Percentiles rank a stretch among this genome's conserved stretches.
These are phyloP conservation scores for Neopestalotiopsis clavispora DNA, from an alignment of 2,329 filamentous ascomycete genomes.

Conservation along the genomic window DNA sequence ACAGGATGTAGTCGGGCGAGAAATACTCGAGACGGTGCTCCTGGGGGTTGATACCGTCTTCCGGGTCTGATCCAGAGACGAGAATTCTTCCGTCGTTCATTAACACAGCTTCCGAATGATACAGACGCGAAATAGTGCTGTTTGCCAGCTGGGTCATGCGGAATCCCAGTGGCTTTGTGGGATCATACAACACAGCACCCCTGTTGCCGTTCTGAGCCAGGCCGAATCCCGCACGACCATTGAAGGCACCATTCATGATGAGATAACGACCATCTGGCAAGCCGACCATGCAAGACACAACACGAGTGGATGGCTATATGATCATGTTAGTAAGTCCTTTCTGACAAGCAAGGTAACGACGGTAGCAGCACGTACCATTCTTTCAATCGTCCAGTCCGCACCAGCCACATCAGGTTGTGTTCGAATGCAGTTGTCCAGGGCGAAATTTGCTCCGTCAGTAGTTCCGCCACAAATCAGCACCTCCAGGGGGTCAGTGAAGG, in stretches of 20 bases:
- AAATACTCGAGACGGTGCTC: slow-evolving; percentile 62
- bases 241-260: slow-evolving; percentile 56
- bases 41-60: slow-evolving; percentile 48
- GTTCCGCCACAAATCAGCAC: slow-evolving; percentile 63
- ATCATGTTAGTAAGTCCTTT: not conserved
- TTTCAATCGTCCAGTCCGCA: slow-evolving; percentile 59
- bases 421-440: slow-evolving; percentile 64
- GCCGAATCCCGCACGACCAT: slow-evolving; percentile 58
- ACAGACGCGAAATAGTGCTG: slow-evolving; percentile 59
- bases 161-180: slow-evolving; percentile 49
- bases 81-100: slow-evolving; percentile 60
- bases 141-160: slow-evolving; percentile 59
- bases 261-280: slow-evolving; percentile 62
- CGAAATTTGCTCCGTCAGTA: slow-evolving; percentile 50
- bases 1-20: slow-evolving; percentile 57
- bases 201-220: slow-evolving; percentile 51
- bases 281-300: slow-evolving; percentile 58
- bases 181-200: slow-evolving; percentile 60
- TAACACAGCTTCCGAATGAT: slow-evolving; percentile 59
- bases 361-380: slow-evolving; percentile 44
- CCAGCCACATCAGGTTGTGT: slow-evolving; percentile 54
- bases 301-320: slow-evolving; percentile 51
- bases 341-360: not conserved
- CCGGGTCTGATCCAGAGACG: slow-evolving; percentile 55
- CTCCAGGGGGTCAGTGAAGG: slow-evolving; percentile 52